Conservation (phyloP, 1,139 yeast species). For the Candida sojae region DNA sequence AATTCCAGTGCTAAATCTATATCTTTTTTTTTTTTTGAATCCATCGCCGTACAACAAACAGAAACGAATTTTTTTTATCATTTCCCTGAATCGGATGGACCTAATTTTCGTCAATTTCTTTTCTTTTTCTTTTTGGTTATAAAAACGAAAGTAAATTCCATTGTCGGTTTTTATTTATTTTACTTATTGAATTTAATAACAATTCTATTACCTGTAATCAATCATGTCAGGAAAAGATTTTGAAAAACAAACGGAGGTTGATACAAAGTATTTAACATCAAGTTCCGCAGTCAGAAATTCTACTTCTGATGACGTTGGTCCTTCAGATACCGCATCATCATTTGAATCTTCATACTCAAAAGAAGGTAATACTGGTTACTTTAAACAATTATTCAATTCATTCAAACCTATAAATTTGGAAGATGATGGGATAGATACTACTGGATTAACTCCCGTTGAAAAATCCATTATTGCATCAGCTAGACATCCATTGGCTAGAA, state of each 20-base stretch:
- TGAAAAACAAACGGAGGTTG: constrained; percentile 6
- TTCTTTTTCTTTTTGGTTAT: no score
- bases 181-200: no score
- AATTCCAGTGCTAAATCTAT: no score
- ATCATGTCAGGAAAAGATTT: constrained; percentile 3
- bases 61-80: no score
- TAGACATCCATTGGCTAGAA: constrained; percentile 37
- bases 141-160: no score
- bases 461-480: constrained; percentile 39
- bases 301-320: neutral
- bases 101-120: no score
- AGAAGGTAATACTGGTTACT: neutral
- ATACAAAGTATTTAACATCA: neutral
- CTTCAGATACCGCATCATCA: neutral
- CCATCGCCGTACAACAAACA: no score
- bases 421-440: constrained; percentile 39
- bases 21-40: no score
- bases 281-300: neutral
- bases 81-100: no score
- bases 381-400: constrained; percentile 27
- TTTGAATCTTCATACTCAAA: constrained; percentile 2
- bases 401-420: constrained; percentile 45
- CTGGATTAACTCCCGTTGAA: constrained; percentile 30
- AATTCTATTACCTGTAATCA: neutral
- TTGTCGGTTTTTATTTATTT: no score